Conservation (phyloP, 225 moss, liverwort and hornwort genomes). For the Straminergon stramineum region DNA sequence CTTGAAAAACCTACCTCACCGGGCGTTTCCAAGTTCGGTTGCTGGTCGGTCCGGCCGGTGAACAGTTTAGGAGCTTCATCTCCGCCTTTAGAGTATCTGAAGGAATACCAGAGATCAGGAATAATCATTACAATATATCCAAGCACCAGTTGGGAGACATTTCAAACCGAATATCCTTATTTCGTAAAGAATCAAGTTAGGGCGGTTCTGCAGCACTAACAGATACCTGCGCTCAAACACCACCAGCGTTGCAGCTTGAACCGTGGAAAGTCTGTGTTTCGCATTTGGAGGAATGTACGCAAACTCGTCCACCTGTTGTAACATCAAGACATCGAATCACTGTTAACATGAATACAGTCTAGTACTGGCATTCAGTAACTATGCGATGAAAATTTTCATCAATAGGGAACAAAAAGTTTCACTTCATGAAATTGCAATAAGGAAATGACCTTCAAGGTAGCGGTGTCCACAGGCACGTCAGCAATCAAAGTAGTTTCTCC, state of each 20-base stretch:
- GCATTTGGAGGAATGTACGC: slow-evolving; percentile 71
- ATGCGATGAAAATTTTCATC: neutral
- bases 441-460: slow-evolving; percentile 23
- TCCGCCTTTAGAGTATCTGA: slow-evolving; percentile 59
- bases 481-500: slow-evolving; percentile 47
- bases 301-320: slow-evolving; percentile 73
- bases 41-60: slow-evolving; percentile 64
- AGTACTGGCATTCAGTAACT: neutral
- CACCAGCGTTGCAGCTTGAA: slow-evolving; percentile 49
- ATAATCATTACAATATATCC: neutral
- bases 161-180: neutral
- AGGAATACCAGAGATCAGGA: neutral
- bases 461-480: neutral
- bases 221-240: slow-evolving; percentile 83
- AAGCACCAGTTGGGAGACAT: neutral
- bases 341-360: neutral
- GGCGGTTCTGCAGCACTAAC: neutral
- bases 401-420: neutral
- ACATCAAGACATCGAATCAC: neutral
- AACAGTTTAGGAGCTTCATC: slow-evolving; percentile 41
- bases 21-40: slow-evolving; percentile 68
- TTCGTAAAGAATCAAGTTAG: neutral
- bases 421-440: neutral
- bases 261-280: slow-evolving; percentile 43
- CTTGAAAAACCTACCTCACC: slow-evolving; percentile 60